Evolutionary conservation across 306 rosid species (phyloP).

Genomic region (Glycine tomentella): DNA sequence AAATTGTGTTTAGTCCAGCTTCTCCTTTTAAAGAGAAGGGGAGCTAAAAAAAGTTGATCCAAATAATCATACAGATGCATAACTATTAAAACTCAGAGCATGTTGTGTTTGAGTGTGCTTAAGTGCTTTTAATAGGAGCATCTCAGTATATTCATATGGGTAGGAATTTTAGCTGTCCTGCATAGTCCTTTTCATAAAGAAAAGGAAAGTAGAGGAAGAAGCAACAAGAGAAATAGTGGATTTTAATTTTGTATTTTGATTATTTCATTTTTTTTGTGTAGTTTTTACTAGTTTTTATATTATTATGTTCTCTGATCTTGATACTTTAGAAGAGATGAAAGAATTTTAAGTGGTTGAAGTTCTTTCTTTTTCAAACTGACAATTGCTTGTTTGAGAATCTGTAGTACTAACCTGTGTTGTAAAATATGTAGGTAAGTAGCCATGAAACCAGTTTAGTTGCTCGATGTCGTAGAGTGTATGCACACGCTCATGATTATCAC

Average conservation of each 20-base stretch:
- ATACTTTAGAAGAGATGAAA: no score
- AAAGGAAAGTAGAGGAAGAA: not conserved
- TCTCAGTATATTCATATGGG: not conserved
- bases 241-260: constrained; percentile 3
- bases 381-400: constrained; percentile 33
- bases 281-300: not conserved
- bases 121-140: not conserved
- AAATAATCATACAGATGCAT: not conserved
- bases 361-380: constrained; percentile 27
- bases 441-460: constrained; percentile 91
- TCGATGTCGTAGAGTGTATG: constrained; percentile 98
- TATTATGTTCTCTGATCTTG: constrained; percentile 19
- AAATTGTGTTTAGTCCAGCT: not conserved
- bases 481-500: constrained; percentile 99
- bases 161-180: not conserved
- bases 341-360: constrained; percentile 20
- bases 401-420: constrained; percentile 47
- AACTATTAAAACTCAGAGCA: not conserved
- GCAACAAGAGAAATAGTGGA: not conserved
- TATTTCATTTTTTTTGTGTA: not conserved
- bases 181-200: not conserved
- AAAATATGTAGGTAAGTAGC: constrained; percentile 74
- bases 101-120: not conserved
- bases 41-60: not conserved
- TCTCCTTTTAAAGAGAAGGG: not conserved